Evolutionary conservation across 495 filamentous ascomycete genomes (phyloP), one percentile per base, ranked within the genome.

Genomic region (Clohesyomyces aquaticus): DNA sequence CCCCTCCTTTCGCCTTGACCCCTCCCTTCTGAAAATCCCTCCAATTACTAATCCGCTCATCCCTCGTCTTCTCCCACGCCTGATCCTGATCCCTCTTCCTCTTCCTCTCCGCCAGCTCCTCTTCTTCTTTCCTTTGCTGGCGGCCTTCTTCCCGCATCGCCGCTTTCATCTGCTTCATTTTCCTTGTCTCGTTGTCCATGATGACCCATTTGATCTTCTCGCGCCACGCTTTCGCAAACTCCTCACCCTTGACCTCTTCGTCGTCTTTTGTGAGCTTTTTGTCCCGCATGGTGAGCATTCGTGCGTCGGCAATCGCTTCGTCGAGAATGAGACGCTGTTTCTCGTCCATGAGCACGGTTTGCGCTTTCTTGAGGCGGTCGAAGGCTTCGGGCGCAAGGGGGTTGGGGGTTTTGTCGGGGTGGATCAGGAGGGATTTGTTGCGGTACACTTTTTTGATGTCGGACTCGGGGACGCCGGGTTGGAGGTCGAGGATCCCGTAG

Each of bases 341-440:
- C 78, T 96, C 93, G 75, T 99, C 95, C 79, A 96, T 87, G 8
- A 99, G 85, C 63, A 88, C 84, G 0, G 85, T 89, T 70, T 97
- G 90, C 10, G 94, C 94, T 75, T 97, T 96, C 74, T 96, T 96
- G 3, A 99, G 85, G 1, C 91, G 87, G 77, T 99, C 94, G 74
- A 99, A 99, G 66, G 94, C 95, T 70, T 97, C 93, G 0, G 94
- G 93, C 9, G 94, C 94, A 27, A 80, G 82, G 0, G 91, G 90
- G 74, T 99, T 98, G 67, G 85, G 86, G 53, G 95, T 97, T 77
- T 98, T 98, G 78, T 99, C 94, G 11, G 94, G 94, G 79, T 99
- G 94, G 79, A 99, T 98, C 4, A 99, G 85, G 29, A 99, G 87
- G 16, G 94, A 99, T 74, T 96, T 98, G 69, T 88, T 91, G 77